phyloP scores from a whole-genome alignment of 441 rosid species.

The Gossypium laxum region DNA sequence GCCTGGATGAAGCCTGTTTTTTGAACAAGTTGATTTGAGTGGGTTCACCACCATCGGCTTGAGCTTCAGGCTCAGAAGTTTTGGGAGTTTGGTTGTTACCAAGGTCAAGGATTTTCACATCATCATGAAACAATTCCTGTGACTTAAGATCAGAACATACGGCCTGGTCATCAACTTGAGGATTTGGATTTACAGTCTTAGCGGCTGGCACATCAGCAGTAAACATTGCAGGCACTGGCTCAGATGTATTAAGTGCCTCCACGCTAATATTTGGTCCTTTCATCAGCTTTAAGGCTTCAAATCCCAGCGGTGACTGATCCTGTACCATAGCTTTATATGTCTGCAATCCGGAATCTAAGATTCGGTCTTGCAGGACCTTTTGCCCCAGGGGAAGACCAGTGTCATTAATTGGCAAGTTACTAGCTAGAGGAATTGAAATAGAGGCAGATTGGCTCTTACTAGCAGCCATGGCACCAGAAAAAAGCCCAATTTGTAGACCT shows the following conservation, averaged over 20 bases:
- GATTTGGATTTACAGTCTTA: conserved; percentile 22
- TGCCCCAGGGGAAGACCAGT: conserved; percentile 19
- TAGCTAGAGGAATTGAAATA: conserved; percentile 17
- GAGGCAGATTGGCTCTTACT: conserved; percentile 27
- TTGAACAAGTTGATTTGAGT: conserved; percentile 17
- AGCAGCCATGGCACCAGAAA: conserved; percentile 15
- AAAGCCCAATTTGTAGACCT: conserved; percentile 18
- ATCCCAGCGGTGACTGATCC: conserved; percentile 19
- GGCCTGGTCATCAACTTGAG: conserved; percentile 22
- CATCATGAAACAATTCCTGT: conserved; percentile 14
- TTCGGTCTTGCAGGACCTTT: conserved; percentile 13
- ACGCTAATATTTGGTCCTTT: conserved; percentile 16
- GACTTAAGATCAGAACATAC: conserved; percentile 19
- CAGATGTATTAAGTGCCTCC: conserved; percentile 23
- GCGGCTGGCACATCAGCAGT: conserved; percentile 24
- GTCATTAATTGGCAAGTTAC: conserved; percentile 22
- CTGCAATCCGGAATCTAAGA: conserved; percentile 23
- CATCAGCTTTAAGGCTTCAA: conserved; percentile 10
- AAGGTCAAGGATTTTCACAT: neutral
- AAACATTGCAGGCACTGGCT: conserved; percentile 21
- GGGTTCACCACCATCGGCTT: conserved; percentile 12
- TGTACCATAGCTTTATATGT: conserved; percentile 18
- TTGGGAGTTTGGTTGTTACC: conserved; percentile 20
- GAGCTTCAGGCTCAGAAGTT: conserved; percentile 18
- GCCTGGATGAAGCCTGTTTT: conserved; percentile 20